These are phyloP conservation scores for Sclerotinia glacialis DNA, from an alignment of 2,329 filamentous ascomycete species.

Conservation along the genomic window DNA sequence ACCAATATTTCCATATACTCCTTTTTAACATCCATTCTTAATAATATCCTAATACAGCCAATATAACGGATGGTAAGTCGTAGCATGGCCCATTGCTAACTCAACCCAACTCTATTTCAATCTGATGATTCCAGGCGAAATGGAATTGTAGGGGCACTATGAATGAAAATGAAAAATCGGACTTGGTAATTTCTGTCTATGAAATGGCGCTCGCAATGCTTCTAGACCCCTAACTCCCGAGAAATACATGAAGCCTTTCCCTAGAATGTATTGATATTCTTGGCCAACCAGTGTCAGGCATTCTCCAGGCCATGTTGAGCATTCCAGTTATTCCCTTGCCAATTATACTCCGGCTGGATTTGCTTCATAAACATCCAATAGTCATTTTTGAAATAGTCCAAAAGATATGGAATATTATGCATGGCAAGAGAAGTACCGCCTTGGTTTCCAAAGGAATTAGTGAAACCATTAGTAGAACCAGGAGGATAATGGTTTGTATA, in stretches of 20 bases:
- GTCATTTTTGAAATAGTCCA: too few species aligned
- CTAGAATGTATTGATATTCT: not conserved
- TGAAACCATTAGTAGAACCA: too few species aligned
- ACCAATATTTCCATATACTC: not conserved
- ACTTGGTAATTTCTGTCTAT: not conserved
- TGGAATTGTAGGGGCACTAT: not conserved
- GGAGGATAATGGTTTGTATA: too few species aligned
- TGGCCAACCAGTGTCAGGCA: not conserved
- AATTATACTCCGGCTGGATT: too few species aligned
- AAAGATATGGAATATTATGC: too few species aligned
- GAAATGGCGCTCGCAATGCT: not conserved
- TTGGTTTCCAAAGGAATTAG: too few species aligned
- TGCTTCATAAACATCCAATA: too few species aligned
- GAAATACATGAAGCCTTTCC: not conserved
- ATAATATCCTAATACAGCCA: not conserved
- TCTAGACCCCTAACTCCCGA: not conserved
- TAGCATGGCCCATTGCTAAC: not conserved
- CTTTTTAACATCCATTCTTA: not conserved
- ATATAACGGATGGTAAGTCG: slow-evolving; percentile 1
- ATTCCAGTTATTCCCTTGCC: too few species aligned
- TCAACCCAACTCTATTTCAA: not conserved
- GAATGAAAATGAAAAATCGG: not conserved
- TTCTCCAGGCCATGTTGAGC: too few species aligned
- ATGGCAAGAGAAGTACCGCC: too few species aligned
- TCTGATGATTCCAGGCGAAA: not conserved